Evolutionary conservation across 73 alveolate species (phyloP), one percentile per base, ranked within the genome.

Genomic region (Uronychia setigera): DNA sequence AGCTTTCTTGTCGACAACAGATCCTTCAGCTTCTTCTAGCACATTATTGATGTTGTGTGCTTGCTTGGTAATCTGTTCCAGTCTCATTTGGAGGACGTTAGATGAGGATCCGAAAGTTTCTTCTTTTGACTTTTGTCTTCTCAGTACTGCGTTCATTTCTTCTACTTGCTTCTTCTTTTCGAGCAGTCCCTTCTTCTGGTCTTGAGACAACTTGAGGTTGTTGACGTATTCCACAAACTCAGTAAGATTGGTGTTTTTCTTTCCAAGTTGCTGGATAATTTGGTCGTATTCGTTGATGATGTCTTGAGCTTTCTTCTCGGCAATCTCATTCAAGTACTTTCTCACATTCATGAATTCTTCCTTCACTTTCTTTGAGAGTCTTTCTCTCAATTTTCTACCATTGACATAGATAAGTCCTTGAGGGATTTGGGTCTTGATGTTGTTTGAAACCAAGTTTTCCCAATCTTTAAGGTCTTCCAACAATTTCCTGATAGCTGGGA

Each of bases 331-430:
- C 31, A 96, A 82, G 91, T 91, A 96, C 0, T 80, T 87, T 78
- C 92, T 92, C 78, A 96, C 80, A 78, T 84, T 91, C 59, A 60
- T 85, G 35, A 79, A 84, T 59, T 91, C 93, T 27, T 85, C 87
- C 75, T 77, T 80, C 30, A 96, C 97, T 31, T 80, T 74, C 35
- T 93, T 87, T 31, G 86, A 79, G 5, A 96, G 90, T 58, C 88
- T 93, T 9, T 87, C 91, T 85, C 94, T 94, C 76, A 96, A 89
- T 74, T 80, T 92, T 79, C 92, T 94, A 11, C 98, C 98, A 46
- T 92, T 87, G 11, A 92, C 93, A 75, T 89, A 35, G 34, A 96
- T 82, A 27, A 96, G 91, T 31, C 98, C 98, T 80, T 86, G 59
- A 9, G 26, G 83, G 60, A 92, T 87, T 32, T 89, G 82, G 0